Evolutionary conservation across 2,329 filamentous ascomycete genomes (phyloP), one percentile per base, ranked within the genome.

Genomic region (Cercospora brassicicola): DNA sequence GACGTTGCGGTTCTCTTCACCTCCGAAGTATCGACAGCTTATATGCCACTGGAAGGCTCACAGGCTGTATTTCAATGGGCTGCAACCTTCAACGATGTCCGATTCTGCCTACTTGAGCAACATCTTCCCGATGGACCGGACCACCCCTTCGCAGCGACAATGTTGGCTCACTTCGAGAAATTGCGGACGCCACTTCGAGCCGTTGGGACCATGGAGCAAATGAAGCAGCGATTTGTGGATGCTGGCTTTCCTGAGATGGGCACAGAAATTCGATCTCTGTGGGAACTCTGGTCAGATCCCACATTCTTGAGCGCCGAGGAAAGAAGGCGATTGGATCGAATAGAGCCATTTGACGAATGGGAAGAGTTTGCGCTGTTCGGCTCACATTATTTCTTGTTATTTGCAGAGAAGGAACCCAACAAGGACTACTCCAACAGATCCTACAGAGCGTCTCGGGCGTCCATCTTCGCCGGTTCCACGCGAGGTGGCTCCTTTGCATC

Each of bases 281-380:
- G 94, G 92, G 87, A 93, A 65, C 83, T 93, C 0, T 97, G 94
- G 94, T 88, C 86, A 10, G 88, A 91, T 71, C 82, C 88, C 13
- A 76, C 81, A 2, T 94, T 94, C 77, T 80, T 96, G 20, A 83
- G 83, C 5, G 75, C 84, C 0, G 79, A 84, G 0, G 85, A 92
- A 69, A 86, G 92, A 70, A 81, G 77, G 39, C 81, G 81, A 10
- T 80, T 97, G 13, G 90, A 97, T 73, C 76, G 81, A 0, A 79
- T 93, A 15, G 94, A 97, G 76, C 88, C 90, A 0, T 97, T 98
- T 76, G 94, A 98, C 78, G 94, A 97, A 79, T 97, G 93, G 93
- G 94, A 98, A 79, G 94, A 97, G 75, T 93, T 97, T 76, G 89
- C 91, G 2, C 82, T 97, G 0, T 97, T 96, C 78, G 88, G 87